phyloP scores from a whole-genome alignment of 768 basidiomycete species.

The Leccinum barrowsii region DNA sequence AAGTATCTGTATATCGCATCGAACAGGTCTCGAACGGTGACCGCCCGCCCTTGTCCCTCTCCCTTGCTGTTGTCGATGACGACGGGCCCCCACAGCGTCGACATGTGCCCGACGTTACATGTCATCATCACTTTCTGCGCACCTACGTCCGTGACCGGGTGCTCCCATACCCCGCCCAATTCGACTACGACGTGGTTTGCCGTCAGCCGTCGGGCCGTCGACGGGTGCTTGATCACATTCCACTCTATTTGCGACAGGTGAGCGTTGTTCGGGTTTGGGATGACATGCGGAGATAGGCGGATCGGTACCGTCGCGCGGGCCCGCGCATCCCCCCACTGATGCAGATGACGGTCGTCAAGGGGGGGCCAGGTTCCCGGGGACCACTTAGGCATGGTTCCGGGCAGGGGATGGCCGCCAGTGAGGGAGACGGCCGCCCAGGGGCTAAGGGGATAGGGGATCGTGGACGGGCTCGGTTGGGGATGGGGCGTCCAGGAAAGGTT shows the following conservation, averaged over 20 bases:
- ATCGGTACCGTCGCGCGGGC: background rate
- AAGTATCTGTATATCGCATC: conserved; percentile 49
- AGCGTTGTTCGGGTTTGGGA: conserved; percentile 31
- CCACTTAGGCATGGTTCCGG: conserved; percentile 26
- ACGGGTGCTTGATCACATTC: conserved; percentile 35
- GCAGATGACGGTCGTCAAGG: conserved; percentile 13
- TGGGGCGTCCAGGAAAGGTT: conserved; percentile 27
- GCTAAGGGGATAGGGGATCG: conserved; percentile 1
- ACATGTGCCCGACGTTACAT: conserved; percentile 23
- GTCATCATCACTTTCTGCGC: conserved; percentile 23
- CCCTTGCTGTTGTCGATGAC: conserved; percentile 31
- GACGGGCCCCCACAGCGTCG: conserved; percentile 48
- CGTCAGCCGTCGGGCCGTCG: conserved; percentile 30
- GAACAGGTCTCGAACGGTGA: conserved; percentile 46
- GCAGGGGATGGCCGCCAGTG: conserved; percentile 24
- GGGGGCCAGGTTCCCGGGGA: conserved; percentile 28
- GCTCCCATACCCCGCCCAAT: conserved; percentile 12
- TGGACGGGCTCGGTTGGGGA: conserved; percentile 12
- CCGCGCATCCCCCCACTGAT: background rate
- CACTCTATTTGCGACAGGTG: conserved; percentile 32
- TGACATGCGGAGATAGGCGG: conserved; percentile 10
- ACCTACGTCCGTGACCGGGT: conserved; percentile 23
- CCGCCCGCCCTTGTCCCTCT: conserved; percentile 4
- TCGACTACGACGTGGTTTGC: conserved; percentile 24
- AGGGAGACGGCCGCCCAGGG: conserved; percentile 16